Evolutionary conservation across 1,284 basidiomycete genomes (phyloP).

Genomic region (Apiotrichum domesticum): DNA sequence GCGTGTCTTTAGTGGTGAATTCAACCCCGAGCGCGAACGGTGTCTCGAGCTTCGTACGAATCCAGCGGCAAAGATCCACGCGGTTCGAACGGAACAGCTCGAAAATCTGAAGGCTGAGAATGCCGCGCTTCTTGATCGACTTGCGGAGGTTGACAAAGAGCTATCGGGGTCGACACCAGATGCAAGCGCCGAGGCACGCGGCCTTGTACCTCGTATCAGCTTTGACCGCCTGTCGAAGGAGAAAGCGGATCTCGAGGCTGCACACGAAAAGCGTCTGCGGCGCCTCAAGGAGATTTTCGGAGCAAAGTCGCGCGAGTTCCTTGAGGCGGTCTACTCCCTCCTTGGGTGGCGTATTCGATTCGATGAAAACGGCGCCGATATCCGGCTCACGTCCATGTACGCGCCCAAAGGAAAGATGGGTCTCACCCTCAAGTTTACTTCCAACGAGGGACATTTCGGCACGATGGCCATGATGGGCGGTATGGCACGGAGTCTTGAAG

Average conservation of each 20-base stretch:
- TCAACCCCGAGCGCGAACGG: conserved; percentile 48
- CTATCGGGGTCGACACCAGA: not conserved
- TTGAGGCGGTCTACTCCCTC: conserved; percentile 52
- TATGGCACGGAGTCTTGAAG: conserved; percentile 46
- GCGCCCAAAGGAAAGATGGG: conserved; percentile 51
- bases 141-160: conserved; percentile 20
- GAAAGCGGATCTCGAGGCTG: conserved; percentile 44
- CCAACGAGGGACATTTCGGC: conserved; percentile 50
- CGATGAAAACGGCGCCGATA: conserved; percentile 51
- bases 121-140: conserved; percentile 44
- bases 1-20: conserved; percentile 51
- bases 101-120: conserved; percentile 52
- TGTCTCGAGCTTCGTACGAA: conserved; percentile 50
- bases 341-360: conserved; percentile 55
- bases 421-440: conserved; percentile 48
- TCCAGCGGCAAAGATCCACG: conserved; percentile 49
- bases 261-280: conserved; percentile 51
- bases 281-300: conserved; percentile 52
- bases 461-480: conserved; percentile 50
- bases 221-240: conserved; percentile 48
- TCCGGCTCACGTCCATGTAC: conserved; percentile 54
- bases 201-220: conserved; percentile 48
- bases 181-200: conserved; percentile 4
- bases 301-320: conserved; percentile 52
- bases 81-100: conserved; percentile 49